Evolutionary conservation across 2,329 filamentous ascomycete genomes (phyloP), one percentile per base, ranked within the genome.

Genomic region (Ciborinia camelliae): DNA sequence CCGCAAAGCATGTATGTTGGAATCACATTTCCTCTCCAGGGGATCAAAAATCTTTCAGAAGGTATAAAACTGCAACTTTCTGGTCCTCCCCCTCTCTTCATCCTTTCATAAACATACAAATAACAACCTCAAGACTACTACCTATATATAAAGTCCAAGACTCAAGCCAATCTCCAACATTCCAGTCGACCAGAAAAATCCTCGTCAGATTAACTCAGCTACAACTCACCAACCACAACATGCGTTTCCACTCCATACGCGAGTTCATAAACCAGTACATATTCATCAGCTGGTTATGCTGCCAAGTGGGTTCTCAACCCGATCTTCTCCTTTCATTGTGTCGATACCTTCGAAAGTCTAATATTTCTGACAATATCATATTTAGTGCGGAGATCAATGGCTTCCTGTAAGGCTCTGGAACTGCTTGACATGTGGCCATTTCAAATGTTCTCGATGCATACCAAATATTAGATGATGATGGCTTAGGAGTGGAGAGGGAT

Each of bases 371-470:
- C 10, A 2, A 58, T 35, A 6, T 9, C 6, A 35, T 45, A 12
- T 32, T 23, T 32, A 47, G 12, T 18, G 39, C 20, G 28, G 39
- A 35, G 28, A 58, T 30, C 54, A 35, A 28, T 47, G 20, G 35
- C 37, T 55, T 41, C 37, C 37, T 18, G 23, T 18, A 20, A 28
- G 23, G 4, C 14, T 28, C 15, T 20, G 23, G 37, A 20, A 18
- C 23, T 55, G 35, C 23, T 28, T 39, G n/a, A 39, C 32, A 18
- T 39, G 52, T 39, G 52, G 52, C 7, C 32, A 39, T 54, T 54
- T 23, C 14, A 54, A 54, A 26, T 54, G 23, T 41, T 37, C 52
- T 55, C 52, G 52, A 55, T 55, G 52, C 23, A 55, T 41, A 41
- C 52, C 52, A 20, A 52, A 55, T 28, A 41, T 55, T 26, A 41